A percentile compares a stretch with the other conserved stretches of the same genome.
Conservation (phyloP, 306 rosid species). For the Prunus campanulata region DNA sequence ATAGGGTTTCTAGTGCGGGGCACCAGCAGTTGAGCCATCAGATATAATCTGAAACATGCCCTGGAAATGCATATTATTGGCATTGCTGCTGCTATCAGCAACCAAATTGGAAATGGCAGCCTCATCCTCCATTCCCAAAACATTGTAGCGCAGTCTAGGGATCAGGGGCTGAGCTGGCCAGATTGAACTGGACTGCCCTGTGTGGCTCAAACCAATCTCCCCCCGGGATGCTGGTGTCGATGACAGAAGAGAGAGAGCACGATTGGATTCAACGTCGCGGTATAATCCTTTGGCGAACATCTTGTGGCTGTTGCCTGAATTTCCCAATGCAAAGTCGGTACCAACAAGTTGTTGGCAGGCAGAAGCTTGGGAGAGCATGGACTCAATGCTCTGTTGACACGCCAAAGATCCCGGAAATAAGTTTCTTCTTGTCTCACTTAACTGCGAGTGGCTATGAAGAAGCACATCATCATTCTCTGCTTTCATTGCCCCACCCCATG, state of each 20-base stretch:
- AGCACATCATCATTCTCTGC: conserved; percentile 17
- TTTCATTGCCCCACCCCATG: conserved; percentile 25
- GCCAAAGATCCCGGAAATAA: neutral
- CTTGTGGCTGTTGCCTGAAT: conserved; percentile 25
- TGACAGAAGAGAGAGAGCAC: conserved; percentile 83
- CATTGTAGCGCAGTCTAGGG: conserved; percentile 15
- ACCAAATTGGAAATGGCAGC: conserved; percentile 16
- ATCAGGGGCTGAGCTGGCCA: conserved; percentile 15
- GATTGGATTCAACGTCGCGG: conserved; percentile 25
- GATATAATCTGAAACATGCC: conserved; percentile 21
- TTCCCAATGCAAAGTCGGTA: conserved; percentile 17
- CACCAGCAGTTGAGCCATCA: conserved; percentile 36
- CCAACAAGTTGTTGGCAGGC: conserved; percentile 19
- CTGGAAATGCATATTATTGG: conserved; percentile 15
- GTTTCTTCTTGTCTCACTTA: conserved; percentile 13
- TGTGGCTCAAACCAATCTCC: conserved; percentile 37
- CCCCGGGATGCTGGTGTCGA: conserved; percentile 29
- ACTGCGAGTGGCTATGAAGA: conserved; percentile 13
- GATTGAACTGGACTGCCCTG: conserved; percentile 28
- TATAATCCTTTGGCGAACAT: conserved; percentile 19
- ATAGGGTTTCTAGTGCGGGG: conserved; percentile 1
- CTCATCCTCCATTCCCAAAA: conserved; percentile 29
- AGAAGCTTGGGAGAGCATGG: conserved; percentile 13
- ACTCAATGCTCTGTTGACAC: conserved; percentile 17
- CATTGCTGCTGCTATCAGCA: conserved; percentile 19